A percentile compares a stretch with the other conserved stretches of the same genome.
These are phyloP conservation scores for Malus asiatica DNA, from an alignment of 306 rosid species.

Conservation along the genomic window DNA sequence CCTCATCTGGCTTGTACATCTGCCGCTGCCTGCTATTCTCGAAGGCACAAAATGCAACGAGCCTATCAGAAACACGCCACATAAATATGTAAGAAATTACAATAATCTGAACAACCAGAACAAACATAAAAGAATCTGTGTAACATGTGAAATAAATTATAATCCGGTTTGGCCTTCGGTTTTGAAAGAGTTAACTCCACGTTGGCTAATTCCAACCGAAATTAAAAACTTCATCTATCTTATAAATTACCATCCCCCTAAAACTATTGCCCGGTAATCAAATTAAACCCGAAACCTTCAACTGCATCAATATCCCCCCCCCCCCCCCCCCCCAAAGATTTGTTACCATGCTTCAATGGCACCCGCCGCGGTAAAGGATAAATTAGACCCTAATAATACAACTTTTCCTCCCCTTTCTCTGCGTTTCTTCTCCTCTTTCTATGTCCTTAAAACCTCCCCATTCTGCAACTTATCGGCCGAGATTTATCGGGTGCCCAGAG, in stretches of 20 bases:
- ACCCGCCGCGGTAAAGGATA: neutral
- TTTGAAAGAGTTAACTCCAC: neutral
- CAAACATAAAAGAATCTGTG: neutral
- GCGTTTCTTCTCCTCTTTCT: neutral
- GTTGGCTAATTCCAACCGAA: neutral
- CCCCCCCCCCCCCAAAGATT: neutral
- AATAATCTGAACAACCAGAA: neutral
- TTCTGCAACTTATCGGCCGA: neutral
- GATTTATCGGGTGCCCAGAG: neutral
- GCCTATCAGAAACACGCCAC: neutral
- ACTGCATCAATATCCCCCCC: neutral
- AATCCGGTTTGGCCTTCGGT: neutral
- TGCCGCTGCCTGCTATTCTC: neutral
- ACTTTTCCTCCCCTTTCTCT: no score
- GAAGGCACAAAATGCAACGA: neutral
- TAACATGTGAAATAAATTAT: neutral
- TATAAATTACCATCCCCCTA: neutral
- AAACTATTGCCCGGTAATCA: neutral
- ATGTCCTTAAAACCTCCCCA: neutral
- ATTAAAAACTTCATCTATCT: neutral
- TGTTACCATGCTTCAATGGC: neutral
- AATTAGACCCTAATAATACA: no score
- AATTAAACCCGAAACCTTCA: neutral
- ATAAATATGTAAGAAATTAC: neutral
- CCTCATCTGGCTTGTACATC: neutral